Percentiles rank a stretch among this genome's conserved stretches.
Evolutionary conservation across 306 rosid species (phyloP).

Genomic region (Casuarina glauca): DNA sequence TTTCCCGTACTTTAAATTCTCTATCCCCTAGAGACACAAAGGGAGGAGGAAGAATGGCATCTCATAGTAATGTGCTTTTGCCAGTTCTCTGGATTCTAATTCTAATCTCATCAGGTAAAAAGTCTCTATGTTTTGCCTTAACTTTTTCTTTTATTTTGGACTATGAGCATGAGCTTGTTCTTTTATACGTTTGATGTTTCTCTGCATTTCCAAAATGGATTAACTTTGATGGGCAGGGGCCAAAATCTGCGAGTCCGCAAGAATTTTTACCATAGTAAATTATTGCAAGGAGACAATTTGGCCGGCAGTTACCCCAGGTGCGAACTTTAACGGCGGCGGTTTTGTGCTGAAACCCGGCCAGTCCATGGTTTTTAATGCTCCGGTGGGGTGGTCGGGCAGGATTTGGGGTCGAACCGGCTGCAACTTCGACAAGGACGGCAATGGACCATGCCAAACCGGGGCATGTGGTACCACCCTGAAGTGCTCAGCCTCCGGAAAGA

Average conservation of each 20-base stretch:
- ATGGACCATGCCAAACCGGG: slow-evolving; percentile 66
- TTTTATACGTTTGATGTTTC: neutral
- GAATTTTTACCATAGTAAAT: slow-evolving; percentile 75
- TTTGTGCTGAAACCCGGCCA: slow-evolving; percentile 65
- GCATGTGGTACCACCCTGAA: slow-evolving; percentile 59
- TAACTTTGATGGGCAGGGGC: slow-evolving; percentile 40
- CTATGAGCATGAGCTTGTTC: neutral
- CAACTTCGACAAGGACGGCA: slow-evolving; percentile 65
- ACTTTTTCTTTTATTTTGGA: neutral
- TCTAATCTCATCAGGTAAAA: slow-evolving; percentile 55
- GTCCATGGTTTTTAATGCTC: slow-evolving; percentile 56
- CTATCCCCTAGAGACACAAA: neutral
- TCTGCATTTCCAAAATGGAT: neutral
- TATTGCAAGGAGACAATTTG: slow-evolving; percentile 81
- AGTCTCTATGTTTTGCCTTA: neutral
- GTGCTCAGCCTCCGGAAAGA: slow-evolving; percentile 59
- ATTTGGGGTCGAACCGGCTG: slow-evolving; percentile 95
- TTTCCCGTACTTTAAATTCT: slow-evolving; percentile 6
- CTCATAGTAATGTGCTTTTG: slow-evolving; percentile 35
- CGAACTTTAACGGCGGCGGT: slow-evolving; percentile 72
- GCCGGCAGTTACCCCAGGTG: slow-evolving; percentile 79
- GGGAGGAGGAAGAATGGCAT: slow-evolving; percentile 29
- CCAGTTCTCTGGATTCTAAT: slow-evolving; percentile 34
- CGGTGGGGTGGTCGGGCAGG: slow-evolving; percentile 74
- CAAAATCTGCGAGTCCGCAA: slow-evolving; percentile 48